Evolutionary conservation across 805 yeast genomes (phyloP).

Genomic region (Vanderwaltozyma yarrowii): DNA sequence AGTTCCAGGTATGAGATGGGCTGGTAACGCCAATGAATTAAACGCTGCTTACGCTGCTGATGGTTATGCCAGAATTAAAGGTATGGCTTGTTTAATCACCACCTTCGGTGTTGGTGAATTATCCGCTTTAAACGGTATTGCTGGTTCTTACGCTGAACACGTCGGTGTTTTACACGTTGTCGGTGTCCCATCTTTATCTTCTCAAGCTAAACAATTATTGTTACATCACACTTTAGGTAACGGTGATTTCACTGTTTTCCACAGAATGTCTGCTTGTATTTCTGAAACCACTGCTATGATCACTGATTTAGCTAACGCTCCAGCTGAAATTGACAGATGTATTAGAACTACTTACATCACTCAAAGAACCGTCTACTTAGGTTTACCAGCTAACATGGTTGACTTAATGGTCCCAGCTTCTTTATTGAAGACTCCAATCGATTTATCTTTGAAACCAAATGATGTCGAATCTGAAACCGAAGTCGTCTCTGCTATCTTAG

Average conservation of each 20-base stretch:
- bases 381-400: conserved; percentile 72
- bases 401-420: conserved; percentile 50
- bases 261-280: conserved; percentile 66
- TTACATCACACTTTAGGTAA: conserved; percentile 80
- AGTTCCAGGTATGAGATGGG: conserved; percentile 74
- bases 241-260: conserved; percentile 72
- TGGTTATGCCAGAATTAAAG: conserved; percentile 77
- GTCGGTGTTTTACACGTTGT: conserved; percentile 78
- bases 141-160: conserved; percentile 84
- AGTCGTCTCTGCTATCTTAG: conserved; percentile 43
- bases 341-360: conserved; percentile 58
- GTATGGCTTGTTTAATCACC: conserved; percentile 64
- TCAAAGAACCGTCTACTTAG: conserved; percentile 78
- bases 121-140: conserved; percentile 75
- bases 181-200: conserved; percentile 71
- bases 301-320: conserved; percentile 54
- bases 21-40: conserved; percentile 83
- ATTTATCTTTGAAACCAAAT: conserved; percentile 47
- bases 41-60: conserved; percentile 80
- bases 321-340: conserved; percentile 62
- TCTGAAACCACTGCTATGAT: conserved; percentile 56
- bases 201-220: conserved; percentile 62
- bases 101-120: conserved; percentile 90
- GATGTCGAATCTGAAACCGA: conserved; percentile 54
- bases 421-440: conserved; percentile 53